phyloP scores from a whole-genome alignment of 2,329 filamentous ascomycete species.

The Mollisiaceae sp. region DNA sequence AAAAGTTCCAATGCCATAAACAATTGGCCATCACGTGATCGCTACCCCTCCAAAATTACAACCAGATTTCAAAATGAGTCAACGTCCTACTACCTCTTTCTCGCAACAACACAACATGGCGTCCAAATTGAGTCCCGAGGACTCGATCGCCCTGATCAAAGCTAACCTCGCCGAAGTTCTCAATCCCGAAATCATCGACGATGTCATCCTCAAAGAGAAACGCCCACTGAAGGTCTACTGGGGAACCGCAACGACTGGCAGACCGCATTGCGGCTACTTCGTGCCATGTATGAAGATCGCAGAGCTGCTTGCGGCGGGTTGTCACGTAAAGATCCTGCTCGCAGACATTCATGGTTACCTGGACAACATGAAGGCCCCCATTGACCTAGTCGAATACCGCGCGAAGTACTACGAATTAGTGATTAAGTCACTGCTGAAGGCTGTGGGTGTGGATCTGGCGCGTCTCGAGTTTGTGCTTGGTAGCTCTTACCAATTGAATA shows the following conservation, averaged over 20 bases:
- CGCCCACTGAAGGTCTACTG: constrained; percentile 82
- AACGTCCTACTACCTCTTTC: constrained; percentile 12
- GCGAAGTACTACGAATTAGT: constrained; percentile 82
- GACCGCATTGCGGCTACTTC: constrained; percentile 88
- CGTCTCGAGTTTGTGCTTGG: constrained; percentile 85
- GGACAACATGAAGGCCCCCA: constrained; percentile 83
- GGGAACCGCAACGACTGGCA: constrained; percentile 70
- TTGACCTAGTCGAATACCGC: constrained; percentile 83
- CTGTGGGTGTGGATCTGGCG: constrained; percentile 71
- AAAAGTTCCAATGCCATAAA: too few species aligned
- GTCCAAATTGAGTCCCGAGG: constrained; percentile 49
- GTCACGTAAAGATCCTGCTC: constrained; percentile 75
- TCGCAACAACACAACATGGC: constrained; percentile 31
- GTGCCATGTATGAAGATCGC: constrained; percentile 83
- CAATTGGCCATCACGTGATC: constrained; percentile 4
- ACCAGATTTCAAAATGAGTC: constrained; percentile 21
- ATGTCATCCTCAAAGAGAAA: constrained; percentile 70
- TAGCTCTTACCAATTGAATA: constrained; percentile 76
- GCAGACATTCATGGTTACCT: constrained; percentile 83
- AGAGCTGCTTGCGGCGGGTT: constrained; percentile 83
- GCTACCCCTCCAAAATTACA: constrained; percentile 20
- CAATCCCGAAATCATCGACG: constrained; percentile 82
- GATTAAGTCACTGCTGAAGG: constrained; percentile 79
- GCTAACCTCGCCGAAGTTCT: constrained; percentile 83
- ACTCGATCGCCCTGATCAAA: constrained; percentile 77